Base-by-base conservation (phyloP, 2,329 filamentous ascomycete species). In the Decorospora gaudefroyi region DNA sequence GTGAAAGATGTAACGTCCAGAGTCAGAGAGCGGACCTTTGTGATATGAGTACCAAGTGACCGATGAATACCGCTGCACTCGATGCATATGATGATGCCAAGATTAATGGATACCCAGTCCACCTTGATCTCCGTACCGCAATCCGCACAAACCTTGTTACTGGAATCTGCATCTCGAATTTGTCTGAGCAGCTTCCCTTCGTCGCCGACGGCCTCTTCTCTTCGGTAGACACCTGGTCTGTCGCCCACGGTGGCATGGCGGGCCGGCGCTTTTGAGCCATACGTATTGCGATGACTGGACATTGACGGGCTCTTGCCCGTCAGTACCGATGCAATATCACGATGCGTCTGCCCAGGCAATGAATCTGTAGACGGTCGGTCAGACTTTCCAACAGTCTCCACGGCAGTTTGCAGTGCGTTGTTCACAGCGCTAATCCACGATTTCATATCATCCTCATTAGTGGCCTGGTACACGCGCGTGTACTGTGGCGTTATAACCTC, bases 101-200 rank as follows among this genome's bases (percentile, higher is more conserved):
- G 79, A 62, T 99, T 99, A 72, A 99, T 96, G 0, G 93, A 97
- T 18, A 97, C 93, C 93, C 93, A 99, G 71, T 99, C 93, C 15
- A 96, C 91, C 74, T 96, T 97, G 64, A 85, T 82, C 22, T 87
- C 86, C 6, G 90, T 95, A 8, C 89, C 88, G 65, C 93, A 99
- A 69, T 99, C 93, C 11, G 93, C 93, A 67, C 93, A 99, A 81
- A 87, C 88, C 57, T 83, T 86, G 71, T 99, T 99, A 27, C 90
- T 91, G 61, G 95, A 87, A 64, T 99, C 93, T 35, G 87, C 88
- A 45, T 95, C 88, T 35, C 92, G 86, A 28, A 99, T 82, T 65
- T 87, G 84, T 66, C 95, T 89, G 4, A 99, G 79, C 6, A 99
- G 77, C 67, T 86, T 91, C 49, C 92, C 88, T 49, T 87, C 87